Percentiles rank a stretch among this genome's conserved stretches.
phyloP scores from a whole-genome alignment of 306 rosid species.

The Quillaja saponaria region DNA sequence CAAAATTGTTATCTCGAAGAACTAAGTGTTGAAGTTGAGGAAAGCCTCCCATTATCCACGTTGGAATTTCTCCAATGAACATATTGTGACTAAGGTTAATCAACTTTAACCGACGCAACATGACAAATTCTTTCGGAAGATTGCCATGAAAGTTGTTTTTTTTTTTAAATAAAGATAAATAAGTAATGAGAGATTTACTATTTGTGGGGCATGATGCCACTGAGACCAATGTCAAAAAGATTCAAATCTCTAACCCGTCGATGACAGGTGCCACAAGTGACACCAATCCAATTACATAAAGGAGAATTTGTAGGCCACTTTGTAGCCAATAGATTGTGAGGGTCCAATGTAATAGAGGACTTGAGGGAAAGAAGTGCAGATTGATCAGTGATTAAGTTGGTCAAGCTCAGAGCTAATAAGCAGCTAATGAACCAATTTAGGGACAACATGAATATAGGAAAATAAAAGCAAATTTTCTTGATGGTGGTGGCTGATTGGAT shows the following conservation, averaged over 20 bases:
- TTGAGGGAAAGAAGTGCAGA: conserved; percentile 25
- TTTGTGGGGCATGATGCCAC: conserved; percentile 15
- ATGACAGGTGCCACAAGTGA: conserved; percentile 17
- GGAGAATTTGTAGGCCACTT: conserved; percentile 13
- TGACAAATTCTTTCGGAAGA: not conserved
- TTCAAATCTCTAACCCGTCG: conserved; percentile 11
- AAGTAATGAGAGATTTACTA: conserved; percentile 33
- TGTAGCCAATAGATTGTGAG: conserved; percentile 5
- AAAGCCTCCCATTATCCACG: conserved; percentile 26
- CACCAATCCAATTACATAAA: conserved; percentile 29
- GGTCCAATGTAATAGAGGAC: not conserved
- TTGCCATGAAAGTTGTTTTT: conserved; percentile 11
- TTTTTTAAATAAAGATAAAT: not conserved
- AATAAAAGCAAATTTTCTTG: too few relatives aligned
- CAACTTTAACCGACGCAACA: not conserved
- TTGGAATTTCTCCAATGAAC: conserved; percentile 9
- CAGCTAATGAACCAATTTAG: not conserved
- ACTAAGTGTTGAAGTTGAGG: not conserved
- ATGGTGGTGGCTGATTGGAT: too few relatives aligned
- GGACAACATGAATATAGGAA: not conserved
- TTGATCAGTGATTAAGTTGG: conserved; percentile 2
- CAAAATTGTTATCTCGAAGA: not conserved
- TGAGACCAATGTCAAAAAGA: conserved; percentile 19
- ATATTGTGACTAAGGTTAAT: not conserved
- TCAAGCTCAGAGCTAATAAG: not conserved